These are phyloP conservation scores for Microdochium trichocladiopsis DNA, from an alignment of 2,329 filamentous ascomycete genomes.

Conservation along the genomic window DNA sequence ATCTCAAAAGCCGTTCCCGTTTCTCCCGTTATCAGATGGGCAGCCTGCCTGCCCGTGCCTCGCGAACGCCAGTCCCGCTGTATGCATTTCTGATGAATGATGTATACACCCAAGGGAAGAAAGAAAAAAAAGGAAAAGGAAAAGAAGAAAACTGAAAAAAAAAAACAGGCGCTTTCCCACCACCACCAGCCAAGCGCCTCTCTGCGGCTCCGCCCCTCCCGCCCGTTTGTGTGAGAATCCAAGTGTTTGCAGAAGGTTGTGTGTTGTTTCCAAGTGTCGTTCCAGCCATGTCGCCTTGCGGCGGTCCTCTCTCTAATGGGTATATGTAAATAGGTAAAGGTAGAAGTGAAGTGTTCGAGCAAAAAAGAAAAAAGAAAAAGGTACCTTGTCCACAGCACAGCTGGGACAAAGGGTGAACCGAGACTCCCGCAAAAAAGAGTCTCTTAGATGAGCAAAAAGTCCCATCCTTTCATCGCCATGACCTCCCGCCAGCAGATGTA, in stretches of 20 bases:
- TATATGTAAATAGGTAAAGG: neutral
- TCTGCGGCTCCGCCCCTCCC: neutral
- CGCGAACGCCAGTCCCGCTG: neutral
- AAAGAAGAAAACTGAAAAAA: neutral
- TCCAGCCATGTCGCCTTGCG: neutral
- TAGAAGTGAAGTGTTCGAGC: neutral
- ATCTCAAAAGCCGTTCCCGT: too few relatives aligned
- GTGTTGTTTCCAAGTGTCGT: neutral
- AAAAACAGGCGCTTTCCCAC: neutral
- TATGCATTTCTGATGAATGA: neutral
- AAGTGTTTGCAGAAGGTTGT: neutral
- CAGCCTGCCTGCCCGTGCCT: neutral
- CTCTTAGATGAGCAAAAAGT: conserved; percentile 79
- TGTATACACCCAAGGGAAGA: neutral
- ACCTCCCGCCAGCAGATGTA: conserved; percentile 92
- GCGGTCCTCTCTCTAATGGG: neutral
- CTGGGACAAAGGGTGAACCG: neutral
- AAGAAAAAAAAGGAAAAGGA: neutral
- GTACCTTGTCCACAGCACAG: neutral
- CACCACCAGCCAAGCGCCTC: neutral
- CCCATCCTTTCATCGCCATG: conserved; percentile 87
- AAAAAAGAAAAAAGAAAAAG: neutral
- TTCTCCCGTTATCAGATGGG: neutral
- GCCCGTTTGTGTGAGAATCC: neutral
- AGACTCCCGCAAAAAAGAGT: neutral